A percentile compares a stretch with the other conserved stretches of the same genome.
Evolutionary conservation across 176 grass and related monocot genomes (phyloP).

Genomic region (Microstegium vimineum): DNA sequence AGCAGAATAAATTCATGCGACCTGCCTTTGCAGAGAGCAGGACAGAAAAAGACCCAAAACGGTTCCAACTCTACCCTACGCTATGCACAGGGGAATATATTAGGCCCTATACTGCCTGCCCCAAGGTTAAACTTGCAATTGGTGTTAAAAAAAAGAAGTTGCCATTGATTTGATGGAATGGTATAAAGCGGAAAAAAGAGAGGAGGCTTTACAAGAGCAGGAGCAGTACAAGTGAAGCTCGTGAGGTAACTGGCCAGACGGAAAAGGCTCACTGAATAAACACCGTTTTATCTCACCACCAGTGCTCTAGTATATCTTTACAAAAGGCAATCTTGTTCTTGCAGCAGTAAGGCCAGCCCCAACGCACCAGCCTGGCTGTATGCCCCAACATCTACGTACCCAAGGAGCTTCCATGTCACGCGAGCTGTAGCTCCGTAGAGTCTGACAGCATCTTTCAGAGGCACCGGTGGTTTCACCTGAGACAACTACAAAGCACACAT

Average conservation of each 20-base stretch:
- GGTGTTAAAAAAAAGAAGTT: background rate
- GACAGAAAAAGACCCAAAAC: conserved; percentile 26
- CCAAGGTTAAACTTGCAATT: conserved; percentile 27
- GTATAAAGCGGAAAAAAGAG: conserved; percentile 36
- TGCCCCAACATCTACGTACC: too few species aligned
- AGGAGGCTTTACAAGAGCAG: conserved; percentile 23
- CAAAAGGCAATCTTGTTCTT: conserved; percentile 25
- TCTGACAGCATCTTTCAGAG: too few species aligned
- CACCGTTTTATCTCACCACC: background rate
- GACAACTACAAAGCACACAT: too few species aligned
- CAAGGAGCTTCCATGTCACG: too few species aligned
- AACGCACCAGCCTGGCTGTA: too few species aligned
- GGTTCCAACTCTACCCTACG: conserved; percentile 41
- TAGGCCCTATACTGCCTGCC: conserved; percentile 25
- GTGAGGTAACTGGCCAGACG: conserved; percentile 23
- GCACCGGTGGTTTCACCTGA: too few species aligned
- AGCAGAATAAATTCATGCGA: conserved; percentile 35
- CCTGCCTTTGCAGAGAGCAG: conserved; percentile 30
- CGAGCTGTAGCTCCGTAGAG: too few species aligned
- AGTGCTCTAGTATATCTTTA: too few species aligned
- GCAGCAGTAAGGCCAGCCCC: too few species aligned
- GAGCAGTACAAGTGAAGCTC: conserved; percentile 32
- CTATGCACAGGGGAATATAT: conserved; percentile 25
- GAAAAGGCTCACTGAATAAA: conserved; percentile 26
- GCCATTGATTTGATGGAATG: conserved; percentile 30